Base-by-base conservation (phyloP, 2,329 filamentous ascomycete species). In the Chaetomium globosum region DNA sequence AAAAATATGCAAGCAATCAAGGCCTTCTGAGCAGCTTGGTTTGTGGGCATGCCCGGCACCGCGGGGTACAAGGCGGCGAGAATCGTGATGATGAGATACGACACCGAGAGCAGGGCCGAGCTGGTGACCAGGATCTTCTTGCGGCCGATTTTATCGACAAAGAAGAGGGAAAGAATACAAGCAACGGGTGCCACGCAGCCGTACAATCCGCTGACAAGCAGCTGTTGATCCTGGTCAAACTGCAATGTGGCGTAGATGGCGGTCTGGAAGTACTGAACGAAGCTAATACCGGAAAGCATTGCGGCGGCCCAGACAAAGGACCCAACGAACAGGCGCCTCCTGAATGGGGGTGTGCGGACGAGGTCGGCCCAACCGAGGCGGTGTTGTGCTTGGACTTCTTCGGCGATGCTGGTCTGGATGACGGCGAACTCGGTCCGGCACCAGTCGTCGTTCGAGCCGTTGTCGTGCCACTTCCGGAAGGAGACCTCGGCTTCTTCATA, bases 241-340 rank as follows among this genome's bases (percentile, higher is more conserved):
- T 77, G 76, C 0, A 79, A 74, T 0, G 77, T 79, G 0, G 77
- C 76, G 55, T 79, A 79, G 59, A 79, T 79, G 4, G 77, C 76
- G 0, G 77, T 79, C 67, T 79, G 77, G 60, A 76, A 79, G 36
- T 79, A 79, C 67, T 79, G 77, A 1, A 79, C 78, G n/a, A 79
- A 79, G 0, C 76, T 78, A 39, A 79, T 79, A 0, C 77, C 77
- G 0, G 76, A 77, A 1, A 79, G 36, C 77, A 79, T 79, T 2
- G 77, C 77, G 0, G 77, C 77, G 1, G 76, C 77, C 77, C 77
- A 79, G 0, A 79, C 77, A 16, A 79, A 79, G 0, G 74, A 74
- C 0, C 77, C 77, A 0, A 79, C 76, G 48, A 79, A 79, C 1
- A 79, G 72, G 0, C 77, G 69, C 31, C 73, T 77, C 54, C 77